A percentile compares a stretch with the other conserved stretches of the same genome.
These are phyloP conservation scores for Didymella exigua DNA, from an alignment of 2,329 filamentous ascomycete genomes.

Conservation along the genomic window DNA sequence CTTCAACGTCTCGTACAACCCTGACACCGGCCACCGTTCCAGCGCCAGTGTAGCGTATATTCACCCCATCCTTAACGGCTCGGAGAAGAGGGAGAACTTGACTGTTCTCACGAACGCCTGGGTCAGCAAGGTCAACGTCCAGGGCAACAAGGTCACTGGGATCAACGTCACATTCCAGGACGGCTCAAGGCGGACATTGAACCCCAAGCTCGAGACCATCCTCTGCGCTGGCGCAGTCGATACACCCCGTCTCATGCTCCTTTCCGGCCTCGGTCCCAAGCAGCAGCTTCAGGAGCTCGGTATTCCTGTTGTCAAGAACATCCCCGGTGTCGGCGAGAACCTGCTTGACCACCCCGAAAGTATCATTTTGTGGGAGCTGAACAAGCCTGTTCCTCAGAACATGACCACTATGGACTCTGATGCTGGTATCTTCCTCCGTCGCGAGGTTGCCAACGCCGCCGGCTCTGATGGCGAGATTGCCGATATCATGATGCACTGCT, in stretches of 20 bases:
- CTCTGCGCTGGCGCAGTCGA: constrained; percentile 81
- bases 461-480: constrained; percentile 74
- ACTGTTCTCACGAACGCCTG: constrained; percentile 86
- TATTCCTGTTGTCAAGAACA: constrained; percentile 62
- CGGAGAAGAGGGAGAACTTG: constrained; percentile 82
- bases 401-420: constrained; percentile 93
- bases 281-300: constrained; percentile 54
- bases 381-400: constrained; percentile 75
- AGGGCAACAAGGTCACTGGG: constrained; percentile 72
- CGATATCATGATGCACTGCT: constrained; percentile 96
- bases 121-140: constrained; percentile 80
- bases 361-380: constrained; percentile 79
- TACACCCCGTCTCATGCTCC: constrained; percentile 70
- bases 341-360: constrained; percentile 68
- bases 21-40: constrained; percentile 81
- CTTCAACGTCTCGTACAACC: constrained; percentile 91
- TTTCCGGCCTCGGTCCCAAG: constrained; percentile 58
- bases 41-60: constrained; percentile 91
- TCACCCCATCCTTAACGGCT: constrained; percentile 83
- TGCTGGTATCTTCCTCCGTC: constrained; percentile 84
- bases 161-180: constrained; percentile 71
- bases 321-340: constrained; percentile 69
- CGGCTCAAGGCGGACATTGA: constrained; percentile 60
- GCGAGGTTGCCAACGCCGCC: constrained; percentile 72
- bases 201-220: constrained; percentile 75